Evolutionary conservation across 2,329 filamentous ascomycete genomes (phyloP).

Genomic region (Colletotrichum viniferum): DNA sequence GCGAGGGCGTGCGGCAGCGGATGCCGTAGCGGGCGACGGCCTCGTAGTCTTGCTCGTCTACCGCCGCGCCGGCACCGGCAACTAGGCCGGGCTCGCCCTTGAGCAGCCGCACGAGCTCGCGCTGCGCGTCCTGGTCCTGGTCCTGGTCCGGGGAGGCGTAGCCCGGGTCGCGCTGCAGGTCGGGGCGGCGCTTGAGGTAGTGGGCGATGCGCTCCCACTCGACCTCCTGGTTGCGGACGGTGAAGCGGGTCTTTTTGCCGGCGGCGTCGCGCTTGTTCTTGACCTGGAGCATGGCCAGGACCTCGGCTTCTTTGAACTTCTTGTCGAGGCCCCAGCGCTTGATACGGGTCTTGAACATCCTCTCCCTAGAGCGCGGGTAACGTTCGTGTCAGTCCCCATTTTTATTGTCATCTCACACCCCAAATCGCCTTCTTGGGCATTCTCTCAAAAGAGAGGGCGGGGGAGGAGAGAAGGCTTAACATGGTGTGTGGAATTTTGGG

Average conservation of each 20-base stretch:
- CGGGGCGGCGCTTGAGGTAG: not conserved
- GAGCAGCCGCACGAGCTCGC: not conserved
- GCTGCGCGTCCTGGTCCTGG: not conserved
- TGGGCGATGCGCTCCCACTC: not conserved
- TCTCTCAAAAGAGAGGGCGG: not conserved
- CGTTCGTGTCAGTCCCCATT: not conserved
- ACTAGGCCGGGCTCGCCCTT: not conserved
- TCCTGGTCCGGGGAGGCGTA: not conserved
- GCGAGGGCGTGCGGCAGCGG: not conserved
- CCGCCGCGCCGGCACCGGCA: not conserved
- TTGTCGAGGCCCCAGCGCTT: slow-evolving; percentile 2
- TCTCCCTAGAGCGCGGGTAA: not conserved
- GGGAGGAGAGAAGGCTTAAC: not conserved
- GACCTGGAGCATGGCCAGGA: not conserved
- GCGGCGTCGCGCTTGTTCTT: not conserved
- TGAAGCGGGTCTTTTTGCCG: not conserved
- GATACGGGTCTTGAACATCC: slow-evolving; percentile 1
- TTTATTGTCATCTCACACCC: not conserved
- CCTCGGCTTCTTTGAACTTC: slow-evolving; percentile 5
- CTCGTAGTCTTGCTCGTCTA: not conserved
- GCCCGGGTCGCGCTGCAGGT: not conserved
- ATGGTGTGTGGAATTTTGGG: not conserved
- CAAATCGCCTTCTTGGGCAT: not conserved
- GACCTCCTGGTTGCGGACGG: not conserved
- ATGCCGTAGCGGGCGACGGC: not conserved